Conservation (phyloP, 257 asterid species). For the Galeopsis tetrahit region DNA sequence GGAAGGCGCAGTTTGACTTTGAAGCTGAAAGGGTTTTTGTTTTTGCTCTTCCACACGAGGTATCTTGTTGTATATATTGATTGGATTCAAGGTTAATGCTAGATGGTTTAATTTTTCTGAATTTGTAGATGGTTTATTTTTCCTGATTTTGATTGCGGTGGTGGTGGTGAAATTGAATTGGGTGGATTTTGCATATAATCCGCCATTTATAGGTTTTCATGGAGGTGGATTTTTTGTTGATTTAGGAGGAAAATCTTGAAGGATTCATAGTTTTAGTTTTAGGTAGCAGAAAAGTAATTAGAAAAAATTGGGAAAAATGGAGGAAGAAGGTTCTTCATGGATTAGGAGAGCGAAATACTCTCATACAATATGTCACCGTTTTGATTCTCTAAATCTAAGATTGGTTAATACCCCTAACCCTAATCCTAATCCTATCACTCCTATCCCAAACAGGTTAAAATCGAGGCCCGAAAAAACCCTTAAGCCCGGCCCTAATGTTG, state of each 20-base stretch:
- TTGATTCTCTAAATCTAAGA: slow-evolving; percentile 65
- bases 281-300: slow-evolving; percentile 23
- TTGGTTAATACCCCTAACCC: slow-evolving; percentile 46
- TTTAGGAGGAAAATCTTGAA: slow-evolving; percentile 43
- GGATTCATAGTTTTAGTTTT: slow-evolving; percentile 21
- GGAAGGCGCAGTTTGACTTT: slow-evolving; percentile 69
- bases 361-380: slow-evolving; percentile 80
- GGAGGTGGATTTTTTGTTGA: slow-evolving; percentile 37
- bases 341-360: slow-evolving; percentile 84
- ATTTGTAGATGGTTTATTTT: slow-evolving; percentile 19
- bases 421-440: slow-evolving; percentile 34
- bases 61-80: slow-evolving; percentile 28
- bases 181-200: not conserved
- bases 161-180: not conserved
- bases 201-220: slow-evolving; percentile 33
- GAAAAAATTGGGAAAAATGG: slow-evolving; percentile 49
- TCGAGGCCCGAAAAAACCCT: slow-evolving; percentile 41
- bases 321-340: slow-evolving; percentile 86
- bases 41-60: slow-evolving; percentile 35
- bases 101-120: slow-evolving; percentile 22
- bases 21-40: slow-evolving; percentile 46
- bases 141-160: slow-evolving; percentile 26
- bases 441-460: slow-evolving; percentile 45
- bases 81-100: slow-evolving; percentile 33
- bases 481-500: slow-evolving; percentile 44